Evolutionary conservation across 2,329 filamentous ascomycete species (phyloP).

Genomic region (Ascocoryne sarcoides): DNA sequence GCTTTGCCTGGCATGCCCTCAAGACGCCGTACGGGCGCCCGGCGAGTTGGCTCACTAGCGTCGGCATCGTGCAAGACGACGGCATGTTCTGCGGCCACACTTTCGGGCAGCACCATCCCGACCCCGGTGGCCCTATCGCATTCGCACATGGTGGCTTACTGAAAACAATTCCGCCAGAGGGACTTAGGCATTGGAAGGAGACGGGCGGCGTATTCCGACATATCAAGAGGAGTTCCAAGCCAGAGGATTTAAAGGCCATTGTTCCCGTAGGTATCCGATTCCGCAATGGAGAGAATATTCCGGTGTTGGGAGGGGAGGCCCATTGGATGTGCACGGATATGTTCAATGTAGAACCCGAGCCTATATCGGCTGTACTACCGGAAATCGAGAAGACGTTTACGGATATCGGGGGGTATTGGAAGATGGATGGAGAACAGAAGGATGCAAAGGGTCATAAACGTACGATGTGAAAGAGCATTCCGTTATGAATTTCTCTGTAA

Average conservation of each 20-base stretch:
- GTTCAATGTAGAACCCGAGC: conserved; percentile 1
- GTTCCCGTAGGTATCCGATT: no score
- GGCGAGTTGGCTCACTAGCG: conserved; percentile 5
- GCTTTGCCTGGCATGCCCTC: conserved; percentile 8
- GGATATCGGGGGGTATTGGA: conserved; percentile 9
- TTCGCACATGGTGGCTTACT: conserved; percentile 7
- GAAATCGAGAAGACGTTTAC: conserved; percentile 6
- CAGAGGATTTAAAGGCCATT: no score
- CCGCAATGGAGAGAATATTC: no score
- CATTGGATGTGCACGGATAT: conserved; percentile 6
- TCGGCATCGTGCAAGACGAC: no score
- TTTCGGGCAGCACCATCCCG: conserved; percentile 9
- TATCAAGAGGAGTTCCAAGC: conserved; percentile 7
- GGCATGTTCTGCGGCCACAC: conserved; percentile 6
- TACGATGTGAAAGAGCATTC: no score
- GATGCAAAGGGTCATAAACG: no score
- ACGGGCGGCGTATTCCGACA: conserved; percentile 6
- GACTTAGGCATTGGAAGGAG: conserved; percentile 6
- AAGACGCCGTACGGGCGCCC: conserved; percentile 5
- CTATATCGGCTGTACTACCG: conserved; percentile 1
- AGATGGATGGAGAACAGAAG: conserved; percentile 2
- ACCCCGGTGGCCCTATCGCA: conserved; percentile 4
- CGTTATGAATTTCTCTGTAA: no score
- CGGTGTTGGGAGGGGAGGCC: conserved; percentile 3
- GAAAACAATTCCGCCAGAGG: conserved; percentile 6